Evolutionary conservation across 1,284 basidiomycete species (phyloP), one percentile per base, ranked within the genome.

Genomic region (Singerocomus inundabilis): DNA sequence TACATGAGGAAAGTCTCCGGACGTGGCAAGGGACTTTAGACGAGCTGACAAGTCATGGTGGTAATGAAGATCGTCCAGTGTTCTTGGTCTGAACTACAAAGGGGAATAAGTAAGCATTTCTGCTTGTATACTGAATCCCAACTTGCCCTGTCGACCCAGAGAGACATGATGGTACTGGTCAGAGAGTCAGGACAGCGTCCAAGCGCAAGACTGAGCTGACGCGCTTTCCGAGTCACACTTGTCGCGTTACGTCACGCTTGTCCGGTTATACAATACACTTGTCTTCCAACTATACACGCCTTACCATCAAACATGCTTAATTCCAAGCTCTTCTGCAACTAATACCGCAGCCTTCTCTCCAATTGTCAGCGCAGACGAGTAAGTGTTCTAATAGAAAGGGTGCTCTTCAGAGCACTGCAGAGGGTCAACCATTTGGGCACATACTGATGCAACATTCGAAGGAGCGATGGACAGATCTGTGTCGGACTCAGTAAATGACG

Each of bases 1-100:
- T 74, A 97, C 88, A 67, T 99, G 96, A 6, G 96, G 96, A 64
- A 99, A 98, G 75, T 99, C 97, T 2, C 91, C 91, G 1, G 91
- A 90, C 0, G 85, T 79, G 1, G 92, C 85, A 46, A 98, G 76
- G 2, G 93, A 88, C 56, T 80, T 81, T 29, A 99, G 76, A 26
- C 95, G 82, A 32, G 81, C 76, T 9, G 93, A 91, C 36, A 99
- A 83, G 37, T 80, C 82, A 26, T 77, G 67, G 67, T 99, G 97
- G 70, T 99, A 98, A 66, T 95, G 86, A 38, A 99, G 82, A 48
- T 91, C 86, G 57, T 88, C 83, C 24, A 99, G 81, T 3, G 84
- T 80, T 55, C 85, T 83, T 13, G 96, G 96, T 45, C 96, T 85
- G 68, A 92, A 92, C 88, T 98, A 55, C 2, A 37, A 38, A 28